Conservation (phyloP, 2,329 filamentous ascomycete species). For the Trichocomaceae sp. region DNA sequence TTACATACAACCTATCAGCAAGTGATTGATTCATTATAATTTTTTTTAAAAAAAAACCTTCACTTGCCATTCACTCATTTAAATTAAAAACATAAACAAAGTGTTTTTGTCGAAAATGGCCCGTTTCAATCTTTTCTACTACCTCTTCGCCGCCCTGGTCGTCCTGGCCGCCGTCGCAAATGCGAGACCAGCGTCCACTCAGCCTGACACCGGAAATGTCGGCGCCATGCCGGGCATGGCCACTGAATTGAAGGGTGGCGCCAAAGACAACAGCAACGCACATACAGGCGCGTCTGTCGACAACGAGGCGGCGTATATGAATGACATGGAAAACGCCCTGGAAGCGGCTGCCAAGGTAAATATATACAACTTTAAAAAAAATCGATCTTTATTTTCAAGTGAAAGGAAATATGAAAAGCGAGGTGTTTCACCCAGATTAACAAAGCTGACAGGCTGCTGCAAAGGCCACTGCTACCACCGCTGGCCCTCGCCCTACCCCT, state of each 20-base stretch:
- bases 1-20: neutral
- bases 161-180: conserved; percentile 25
- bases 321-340: conserved; percentile 8
- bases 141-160: conserved; percentile 24
- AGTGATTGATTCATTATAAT: neutral
- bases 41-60: neutral
- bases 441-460: conserved; percentile 10
- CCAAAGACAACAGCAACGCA: neutral
- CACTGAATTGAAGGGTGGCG: neutral
- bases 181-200: conserved; percentile 21
- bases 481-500: conserved; percentile 8
- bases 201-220: conserved; percentile 6
- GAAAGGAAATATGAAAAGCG: neutral
- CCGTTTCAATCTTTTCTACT: conserved; percentile 23
- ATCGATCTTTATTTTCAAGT: neutral
- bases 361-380: neutral
- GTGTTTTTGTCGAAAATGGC: conserved; percentile 23
- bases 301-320: conserved; percentile 5
- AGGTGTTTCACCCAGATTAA: neutral
- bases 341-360: conserved; percentile 8
- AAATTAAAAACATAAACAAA: neutral
- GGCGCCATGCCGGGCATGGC: conserved; percentile 11
- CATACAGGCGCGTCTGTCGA: neutral
- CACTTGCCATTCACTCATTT: conserved; percentile 6
- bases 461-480: conserved; percentile 10